Base-by-base conservation (phyloP, 2,329 filamentous ascomycete genomes). In the Orbilia ellipsospora region DNA sequence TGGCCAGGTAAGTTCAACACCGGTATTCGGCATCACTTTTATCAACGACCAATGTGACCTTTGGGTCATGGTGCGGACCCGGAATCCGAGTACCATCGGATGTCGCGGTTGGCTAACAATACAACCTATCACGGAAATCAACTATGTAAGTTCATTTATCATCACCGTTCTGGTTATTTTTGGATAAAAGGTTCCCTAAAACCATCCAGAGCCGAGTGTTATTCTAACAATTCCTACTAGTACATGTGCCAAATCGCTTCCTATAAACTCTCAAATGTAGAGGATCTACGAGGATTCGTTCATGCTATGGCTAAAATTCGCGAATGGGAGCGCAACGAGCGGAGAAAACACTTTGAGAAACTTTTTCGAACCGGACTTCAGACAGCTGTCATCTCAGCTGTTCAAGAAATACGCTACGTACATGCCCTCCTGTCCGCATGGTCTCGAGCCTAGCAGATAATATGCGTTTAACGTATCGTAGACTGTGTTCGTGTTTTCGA, bases 11-110 rank as follows among this genome's bases (percentile, higher is more conserved):
- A 72, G 67, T 48, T 60, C 31, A 12, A 65, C 12, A 3, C 60
- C 60, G 12, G 51, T 72, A 5, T 42, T 72, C 20, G 67, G 67
- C 6, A 31, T 65, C 23, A 45, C 60, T 23, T 44, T 18, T 5
- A 36, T 64, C 13, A 31, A 28, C 12, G 48, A 56, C 16, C 8
- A 44, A 2, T 59, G 52, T 23, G 23, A 26, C 26, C 16, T 72
- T n/a, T 72, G 67, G 67, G 54, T 56, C 12, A 72, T 72, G 52
- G 51, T 72, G 26, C 59, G 31, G 67, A 51, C 64, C 59, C 28
- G 13, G 26, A 62, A 20, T 31, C 31, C 31, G 8, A 36, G 31
- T 10, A 36, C 31, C 10, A 7, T 36, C 31, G 10, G 6, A 36
- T 10, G 31, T 10, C 5, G 31, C 10, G 31, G 31, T 6, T 36